Evolutionary conservation across 495 filamentous ascomycete genomes (phyloP).

Genomic region (Haplographium delicatum): DNA sequence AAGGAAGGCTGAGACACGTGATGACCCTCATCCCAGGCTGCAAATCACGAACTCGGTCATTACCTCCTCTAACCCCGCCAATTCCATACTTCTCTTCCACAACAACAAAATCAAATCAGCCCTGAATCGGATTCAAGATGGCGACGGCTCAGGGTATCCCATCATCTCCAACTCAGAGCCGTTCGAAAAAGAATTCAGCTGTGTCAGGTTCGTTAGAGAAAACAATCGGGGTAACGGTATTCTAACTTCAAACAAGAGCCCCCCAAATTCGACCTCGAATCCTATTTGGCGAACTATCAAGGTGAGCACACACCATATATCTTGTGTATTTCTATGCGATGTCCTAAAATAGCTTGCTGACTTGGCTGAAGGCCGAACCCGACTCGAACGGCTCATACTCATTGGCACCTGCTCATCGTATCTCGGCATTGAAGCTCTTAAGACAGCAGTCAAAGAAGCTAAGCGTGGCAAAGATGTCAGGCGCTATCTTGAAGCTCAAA

Average conservation of each 20-base stretch:
- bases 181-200: constrained; percentile 29
- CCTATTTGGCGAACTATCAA: constrained; percentile 85
- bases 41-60: too few species aligned
- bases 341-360: too few species aligned
- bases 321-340: too few species aligned
- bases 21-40: too few species aligned
- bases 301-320: constrained; percentile 58
- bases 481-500: constrained; percentile 65
- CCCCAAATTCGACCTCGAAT: constrained; percentile 89
- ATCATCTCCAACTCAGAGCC: constrained; percentile 16
- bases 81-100: constrained; percentile 2
- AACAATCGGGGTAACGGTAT: not conserved
- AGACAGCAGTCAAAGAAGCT: constrained; percentile 68
- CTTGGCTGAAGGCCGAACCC: constrained; percentile 33
- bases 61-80: not conserved
- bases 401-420: constrained; percentile 75
- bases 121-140: constrained; percentile 8
- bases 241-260: constrained; percentile 46
- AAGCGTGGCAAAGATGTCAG: constrained; percentile 69
- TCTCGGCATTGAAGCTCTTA: constrained; percentile 75
- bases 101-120: not conserved
- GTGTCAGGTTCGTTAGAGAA: constrained; percentile 35
- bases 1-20: too few species aligned
- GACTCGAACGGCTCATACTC: constrained; percentile 71
- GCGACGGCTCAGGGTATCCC: constrained; percentile 11